phyloP scores from a whole-genome alignment of 1,284 basidiomycete genomes.

The Austropuccinia psidii region DNA sequence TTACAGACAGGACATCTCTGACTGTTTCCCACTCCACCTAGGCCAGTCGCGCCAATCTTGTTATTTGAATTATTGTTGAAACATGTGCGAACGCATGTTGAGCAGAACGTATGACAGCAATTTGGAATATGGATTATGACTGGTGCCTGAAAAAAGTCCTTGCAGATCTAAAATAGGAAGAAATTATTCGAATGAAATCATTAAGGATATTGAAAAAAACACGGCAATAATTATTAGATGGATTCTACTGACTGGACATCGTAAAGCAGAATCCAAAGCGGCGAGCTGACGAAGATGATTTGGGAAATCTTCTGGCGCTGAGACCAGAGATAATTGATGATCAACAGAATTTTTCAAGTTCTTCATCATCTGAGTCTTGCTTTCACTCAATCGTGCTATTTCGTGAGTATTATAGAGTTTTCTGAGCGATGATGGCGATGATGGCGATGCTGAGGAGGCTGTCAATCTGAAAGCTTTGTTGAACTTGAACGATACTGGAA shows the following conservation, averaged over 20 bases:
- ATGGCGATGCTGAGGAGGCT: too few species aligned
- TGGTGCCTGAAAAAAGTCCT: conserved; percentile 31
- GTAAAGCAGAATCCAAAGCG: conserved; percentile 9
- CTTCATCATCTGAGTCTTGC: too few species aligned
- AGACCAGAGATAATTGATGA: conserved; percentile 18
- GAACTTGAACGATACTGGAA: too few species aligned
- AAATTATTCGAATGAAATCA: neutral
- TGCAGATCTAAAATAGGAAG: conserved; percentile 18
- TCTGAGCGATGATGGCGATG: too few species aligned
- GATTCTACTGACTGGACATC: conserved; percentile 35
- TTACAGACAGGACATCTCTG: conserved; percentile 37
- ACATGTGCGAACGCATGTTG: conserved; percentile 26
- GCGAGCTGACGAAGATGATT: conserved; percentile 1
- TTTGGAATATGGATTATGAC: conserved; percentile 34
- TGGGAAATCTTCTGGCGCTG: conserved; percentile 36
- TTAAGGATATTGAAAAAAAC: neutral
- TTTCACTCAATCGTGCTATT: too few species aligned
- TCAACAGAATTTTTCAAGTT: neutral
- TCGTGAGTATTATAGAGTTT: too few species aligned
- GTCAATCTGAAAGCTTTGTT: too few species aligned
- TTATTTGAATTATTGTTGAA: conserved; percentile 27
- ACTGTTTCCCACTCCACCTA: conserved; percentile 35
- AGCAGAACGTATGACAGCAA: conserved; percentile 35
- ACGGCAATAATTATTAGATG: neutral
- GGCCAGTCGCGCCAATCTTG: conserved; percentile 26